These are phyloP conservation scores for Daldinia loculata DNA, from an alignment of 495 filamentous ascomycete species.

Conservation along the genomic window DNA sequence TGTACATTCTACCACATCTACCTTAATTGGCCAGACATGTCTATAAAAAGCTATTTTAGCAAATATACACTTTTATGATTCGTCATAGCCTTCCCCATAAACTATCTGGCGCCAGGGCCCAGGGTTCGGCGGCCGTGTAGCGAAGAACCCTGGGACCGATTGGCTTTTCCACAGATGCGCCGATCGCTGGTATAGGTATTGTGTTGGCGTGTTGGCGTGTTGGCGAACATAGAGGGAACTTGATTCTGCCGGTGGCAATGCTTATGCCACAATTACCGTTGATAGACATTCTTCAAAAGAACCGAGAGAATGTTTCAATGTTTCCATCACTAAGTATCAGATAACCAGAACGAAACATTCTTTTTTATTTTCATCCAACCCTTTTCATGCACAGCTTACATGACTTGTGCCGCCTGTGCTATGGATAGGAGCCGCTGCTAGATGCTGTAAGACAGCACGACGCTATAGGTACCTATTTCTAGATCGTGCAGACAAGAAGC, in stretches of 20 bases:
- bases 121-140: slow-evolving; percentile 19
- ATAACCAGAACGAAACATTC: not conserved
- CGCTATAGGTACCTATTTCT: slow-evolving; percentile 37
- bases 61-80: slow-evolving; percentile 41
- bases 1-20: slow-evolving; percentile 28
- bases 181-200: slow-evolving; percentile 19
- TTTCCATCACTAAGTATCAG: not conserved
- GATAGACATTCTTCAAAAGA: not conserved
- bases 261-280: slow-evolving; percentile 14
- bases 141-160: slow-evolving; percentile 18
- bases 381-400: slow-evolving; percentile 6
- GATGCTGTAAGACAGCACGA: slow-evolving; percentile 32
- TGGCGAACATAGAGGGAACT: slow-evolving; percentile 17
- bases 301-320: not conserved
- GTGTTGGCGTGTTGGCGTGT: slow-evolving; percentile 22
- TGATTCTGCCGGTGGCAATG: slow-evolving; percentile 35
- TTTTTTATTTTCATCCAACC: slow-evolving; percentile 1
- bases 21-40: slow-evolving; percentile 41
- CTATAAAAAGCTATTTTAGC: slow-evolving; percentile 44
- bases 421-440: slow-evolving; percentile 29
- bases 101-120: slow-evolving; percentile 6
- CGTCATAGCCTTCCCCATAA: slow-evolving; percentile 31
- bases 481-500: slow-evolving; percentile 26
- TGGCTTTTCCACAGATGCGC: slow-evolving; percentile 19
- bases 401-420: slow-evolving; percentile 11